These are phyloP conservation scores for Ammopiptanthus mongolicus DNA, from an alignment of 306 rosid genomes.

Conservation along the genomic window DNA sequence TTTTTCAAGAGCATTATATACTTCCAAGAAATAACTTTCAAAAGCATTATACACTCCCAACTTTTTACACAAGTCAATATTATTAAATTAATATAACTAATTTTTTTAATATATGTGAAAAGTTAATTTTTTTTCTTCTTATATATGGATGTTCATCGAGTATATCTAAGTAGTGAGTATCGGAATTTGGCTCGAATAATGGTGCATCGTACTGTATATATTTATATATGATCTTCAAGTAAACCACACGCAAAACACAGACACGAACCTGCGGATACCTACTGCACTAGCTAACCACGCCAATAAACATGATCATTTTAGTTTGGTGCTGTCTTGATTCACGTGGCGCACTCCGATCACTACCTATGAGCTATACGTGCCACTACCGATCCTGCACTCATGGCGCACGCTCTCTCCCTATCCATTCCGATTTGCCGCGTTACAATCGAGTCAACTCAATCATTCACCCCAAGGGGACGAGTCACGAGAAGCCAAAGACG, in stretches of 20 bases:
- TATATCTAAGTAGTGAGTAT: not conserved
- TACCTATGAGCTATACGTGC: not conserved
- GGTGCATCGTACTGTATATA: no score
- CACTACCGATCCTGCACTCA: not conserved
- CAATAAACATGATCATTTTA: not conserved
- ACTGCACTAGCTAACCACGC: not conserved
- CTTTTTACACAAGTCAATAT: no score
- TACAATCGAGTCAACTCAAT: not conserved
- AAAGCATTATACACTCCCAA: no score
- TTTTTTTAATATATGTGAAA: no score
- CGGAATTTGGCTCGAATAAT: no score
- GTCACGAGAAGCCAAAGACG: not conserved
- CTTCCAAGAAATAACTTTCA: no score
- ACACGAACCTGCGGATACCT: not conserved
- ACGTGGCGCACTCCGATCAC: not conserved
- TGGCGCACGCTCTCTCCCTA: not conserved
- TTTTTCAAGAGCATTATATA: no score
- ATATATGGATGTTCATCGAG: no score
- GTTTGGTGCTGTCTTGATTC: not conserved
- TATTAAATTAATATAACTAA: no score
- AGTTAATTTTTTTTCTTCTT: no score
- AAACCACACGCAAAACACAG: not conserved
- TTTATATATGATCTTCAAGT: no score
- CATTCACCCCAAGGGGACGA: not conserved
- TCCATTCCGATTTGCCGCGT: not conserved